These are phyloP conservation scores for Linnemannia hyalina DNA, from an alignment of 192 early-diverging fungal species.

Conservation along the genomic window DNA sequence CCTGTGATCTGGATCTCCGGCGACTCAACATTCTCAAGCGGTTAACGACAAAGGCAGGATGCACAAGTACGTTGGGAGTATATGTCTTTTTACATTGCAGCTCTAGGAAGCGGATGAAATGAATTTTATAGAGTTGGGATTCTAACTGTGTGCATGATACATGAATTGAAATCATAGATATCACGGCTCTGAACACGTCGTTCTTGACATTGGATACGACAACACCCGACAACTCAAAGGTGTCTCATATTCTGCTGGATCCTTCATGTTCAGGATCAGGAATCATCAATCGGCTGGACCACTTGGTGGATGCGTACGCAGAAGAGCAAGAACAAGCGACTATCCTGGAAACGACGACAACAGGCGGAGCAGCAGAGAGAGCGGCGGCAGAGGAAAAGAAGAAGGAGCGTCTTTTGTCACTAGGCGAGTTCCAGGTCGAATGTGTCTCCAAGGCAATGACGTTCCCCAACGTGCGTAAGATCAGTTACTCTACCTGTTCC, in stretches of 20 bases:
- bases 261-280: conserved; percentile 97
- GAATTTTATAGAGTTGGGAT: neutral
- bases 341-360: conserved; percentile 50
- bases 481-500: conserved; percentile 98
- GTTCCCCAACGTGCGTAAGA: conserved; percentile 85
- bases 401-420: conserved; percentile 72
- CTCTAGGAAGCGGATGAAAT: neutral
- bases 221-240: conserved; percentile 73
- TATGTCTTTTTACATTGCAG: neutral
- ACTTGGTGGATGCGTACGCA: conserved; percentile 78
- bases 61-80: conserved; percentile 69
- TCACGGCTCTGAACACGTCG: conserved; percentile 73
- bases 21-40: conserved; percentile 80
- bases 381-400: conserved; percentile 46
- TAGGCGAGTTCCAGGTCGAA: conserved; percentile 90
- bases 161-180: conserved; percentile 63
- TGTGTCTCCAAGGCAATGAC: conserved; percentile 88
- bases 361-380: conserved; percentile 49
- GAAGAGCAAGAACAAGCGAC: conserved; percentile 52
- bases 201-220: conserved; percentile 89
- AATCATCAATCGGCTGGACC: conserved; percentile 90
- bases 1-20: conserved; percentile 88
- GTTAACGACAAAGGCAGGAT: conserved; percentile 83
- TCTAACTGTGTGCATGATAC: neutral
- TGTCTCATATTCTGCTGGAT: conserved; percentile 93